phyloP scores from a whole-genome alignment of 805 yeast genomes.

The Spathaspora hagerdaliae region DNA sequence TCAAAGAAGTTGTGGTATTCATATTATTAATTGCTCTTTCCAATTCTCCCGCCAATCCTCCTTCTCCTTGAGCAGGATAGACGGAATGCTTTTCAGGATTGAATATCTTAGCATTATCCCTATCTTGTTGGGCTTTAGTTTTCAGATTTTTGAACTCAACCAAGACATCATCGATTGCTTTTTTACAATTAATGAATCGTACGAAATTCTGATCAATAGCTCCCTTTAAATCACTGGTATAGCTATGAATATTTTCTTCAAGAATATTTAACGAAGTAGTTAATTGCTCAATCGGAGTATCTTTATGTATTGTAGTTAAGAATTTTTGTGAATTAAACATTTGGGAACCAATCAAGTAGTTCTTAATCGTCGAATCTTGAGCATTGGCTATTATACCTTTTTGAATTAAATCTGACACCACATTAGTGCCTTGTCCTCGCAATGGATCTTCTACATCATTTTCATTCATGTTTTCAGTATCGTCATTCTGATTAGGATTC shows the following conservation, averaged over 20 bases:
- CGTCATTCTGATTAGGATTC: conserved; percentile 7
- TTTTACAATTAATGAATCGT: conserved; percentile 33
- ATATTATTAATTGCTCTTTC: conserved; percentile 38
- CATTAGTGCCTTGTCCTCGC: conserved; percentile 24
- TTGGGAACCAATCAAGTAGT: conserved; percentile 34
- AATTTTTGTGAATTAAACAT: conserved; percentile 32
- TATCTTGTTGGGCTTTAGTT: conserved; percentile 30
- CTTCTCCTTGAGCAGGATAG: not conserved
- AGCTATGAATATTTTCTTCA: conserved; percentile 30
- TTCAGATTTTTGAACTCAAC: conserved; percentile 29
- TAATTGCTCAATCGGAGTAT: conserved; percentile 34
- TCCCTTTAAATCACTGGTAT: conserved; percentile 31
- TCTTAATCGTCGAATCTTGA: conserved; percentile 26
- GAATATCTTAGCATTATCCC: conserved; percentile 32
- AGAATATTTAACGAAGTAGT: conserved; percentile 23
- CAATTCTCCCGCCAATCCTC: conserved; percentile 24
- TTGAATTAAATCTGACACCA: conserved; percentile 21
- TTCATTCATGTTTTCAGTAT: conserved; percentile 8
- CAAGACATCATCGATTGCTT: conserved; percentile 36
- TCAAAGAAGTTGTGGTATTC: conserved; percentile 31
- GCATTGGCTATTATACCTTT: conserved; percentile 20
- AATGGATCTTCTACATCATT: conserved; percentile 33
- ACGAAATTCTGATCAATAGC: conserved; percentile 35
- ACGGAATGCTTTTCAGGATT: conserved; percentile 25
- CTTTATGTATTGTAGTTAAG: conserved; percentile 32